Evolutionary conservation across 2,329 filamentous ascomycete species (phyloP), one percentile per base, ranked within the genome.

Genomic region (Aspergillus hortae): DNA sequence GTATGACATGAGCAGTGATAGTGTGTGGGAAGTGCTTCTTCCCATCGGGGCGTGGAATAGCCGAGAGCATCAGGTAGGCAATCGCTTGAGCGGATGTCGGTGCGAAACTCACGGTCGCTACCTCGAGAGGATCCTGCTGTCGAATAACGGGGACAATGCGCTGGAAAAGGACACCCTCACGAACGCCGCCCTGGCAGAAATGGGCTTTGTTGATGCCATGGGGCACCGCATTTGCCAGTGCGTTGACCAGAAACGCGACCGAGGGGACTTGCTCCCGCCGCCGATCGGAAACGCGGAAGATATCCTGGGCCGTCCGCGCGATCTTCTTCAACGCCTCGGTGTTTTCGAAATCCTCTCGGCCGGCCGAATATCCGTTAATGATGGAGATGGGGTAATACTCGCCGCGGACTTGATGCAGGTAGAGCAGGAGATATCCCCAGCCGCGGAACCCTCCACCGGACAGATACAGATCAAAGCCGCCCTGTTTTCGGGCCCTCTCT

Each of bases 391-490:
- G 90, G 65, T 95, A 95, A 0, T 88, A 89, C 33, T 56, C 57
- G 3, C 57, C 57, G 46, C 80, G 77, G 27, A 89, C 82, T 11
- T 78, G 73, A 65, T 94, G 89, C 54, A 82, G 80, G 66, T 88
- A 85, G 83, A 95, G 89, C 41, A 95, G 76, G 63, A 95, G 85
- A 68, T 89, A 92, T 7, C 90, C 91, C 77, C 94, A 95, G 15
- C 91, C 91, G 21, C 91, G 80, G 66, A 95, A 95, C 0, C 91
- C 91, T 23, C 91, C 91, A 25, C 91, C 91, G 53, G 89, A 95
- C 51, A 96, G 83, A 66, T 91, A 95, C 9, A 95, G 76, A 11
- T 86, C 83, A 49, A 90, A 77, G 1, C 80, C 80, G 2, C 74
- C 75, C 3, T 76, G 62, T 10, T 70, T 62, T 23, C 72, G 66